Percentiles rank a stretch among this genome's conserved stretches.
phyloP scores from a whole-genome alignment of 352 stramenopile genomes.

The Thalassiosira oceanica region DNA sequence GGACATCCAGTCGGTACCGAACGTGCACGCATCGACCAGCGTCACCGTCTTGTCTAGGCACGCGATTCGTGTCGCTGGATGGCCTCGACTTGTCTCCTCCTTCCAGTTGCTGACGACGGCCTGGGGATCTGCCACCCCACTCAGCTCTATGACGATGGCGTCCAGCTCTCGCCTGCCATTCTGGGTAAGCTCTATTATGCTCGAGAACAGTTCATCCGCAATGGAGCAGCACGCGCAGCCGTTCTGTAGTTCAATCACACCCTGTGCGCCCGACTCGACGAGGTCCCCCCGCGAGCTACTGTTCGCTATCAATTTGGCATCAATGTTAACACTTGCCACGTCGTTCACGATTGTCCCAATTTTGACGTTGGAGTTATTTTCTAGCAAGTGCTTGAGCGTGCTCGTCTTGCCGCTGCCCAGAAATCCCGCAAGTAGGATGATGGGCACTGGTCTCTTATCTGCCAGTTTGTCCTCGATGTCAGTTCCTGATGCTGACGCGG shows the following conservation, averaged over 20 bases:
- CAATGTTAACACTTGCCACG: constrained; percentile 83
- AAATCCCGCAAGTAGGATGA: constrained; percentile 92
- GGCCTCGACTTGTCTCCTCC: constrained; percentile 33
- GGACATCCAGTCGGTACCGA: constrained; percentile 81
- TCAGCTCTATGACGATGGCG: constrained; percentile 78
- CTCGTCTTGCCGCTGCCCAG: constrained; percentile 93
- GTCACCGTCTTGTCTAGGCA: constrained; percentile 74
- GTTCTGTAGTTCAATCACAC: constrained; percentile 81
- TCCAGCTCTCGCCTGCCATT: constrained; percentile 43
- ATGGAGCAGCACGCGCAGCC: constrained; percentile 84
- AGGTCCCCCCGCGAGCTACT: not conserved
- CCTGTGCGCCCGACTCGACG: not conserved
- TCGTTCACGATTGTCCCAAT: constrained; percentile 85
- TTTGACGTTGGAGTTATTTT: constrained; percentile 72
- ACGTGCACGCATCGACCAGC: constrained; percentile 78
- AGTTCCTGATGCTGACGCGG: too few relatives aligned
- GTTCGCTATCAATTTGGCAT: constrained; percentile 76
- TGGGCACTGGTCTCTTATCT: constrained; percentile 70
- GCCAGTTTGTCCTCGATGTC: not conserved
- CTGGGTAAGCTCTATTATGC: constrained; percentile 59
- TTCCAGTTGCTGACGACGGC: constrained; percentile 68
- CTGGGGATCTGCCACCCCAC: constrained; percentile 71
- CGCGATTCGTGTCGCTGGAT: constrained; percentile 62
- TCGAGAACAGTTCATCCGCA: constrained; percentile 77
- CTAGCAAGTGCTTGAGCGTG: constrained; percentile 89